phyloP scores from a whole-genome alignment of 371 early-diverging fungal genomes.

The Mucor sp. region DNA sequence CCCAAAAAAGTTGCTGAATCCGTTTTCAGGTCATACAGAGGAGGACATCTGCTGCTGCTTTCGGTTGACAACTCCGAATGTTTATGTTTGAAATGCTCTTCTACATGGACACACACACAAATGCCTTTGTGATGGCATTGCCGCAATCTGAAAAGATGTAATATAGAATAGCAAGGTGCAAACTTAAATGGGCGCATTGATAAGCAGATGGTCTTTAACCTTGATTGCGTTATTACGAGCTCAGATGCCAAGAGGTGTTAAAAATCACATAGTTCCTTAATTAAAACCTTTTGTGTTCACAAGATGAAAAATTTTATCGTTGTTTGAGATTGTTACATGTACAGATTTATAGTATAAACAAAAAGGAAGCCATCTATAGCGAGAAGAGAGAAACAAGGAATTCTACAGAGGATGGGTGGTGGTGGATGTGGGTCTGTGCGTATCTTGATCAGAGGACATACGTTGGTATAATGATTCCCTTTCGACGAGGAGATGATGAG shows the following conservation, averaged over 20 bases:
- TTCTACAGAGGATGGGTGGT: neutral
- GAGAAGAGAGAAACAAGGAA: neutral
- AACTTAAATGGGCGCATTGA: neutral
- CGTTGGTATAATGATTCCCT: neutral
- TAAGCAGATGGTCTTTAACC: neutral
- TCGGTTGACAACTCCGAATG: constrained; percentile 2
- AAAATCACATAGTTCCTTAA: neutral
- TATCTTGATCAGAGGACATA: neutral
- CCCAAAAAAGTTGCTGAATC: neutral
- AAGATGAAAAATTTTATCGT: neutral
- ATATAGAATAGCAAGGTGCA: too few relatives aligned
- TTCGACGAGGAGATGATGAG: neutral
- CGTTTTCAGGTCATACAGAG: neutral
- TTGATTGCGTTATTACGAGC: neutral
- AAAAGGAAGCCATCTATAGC: neutral
- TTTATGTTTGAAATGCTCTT: neutral
- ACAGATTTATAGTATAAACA: neutral
- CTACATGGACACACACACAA: neutral
- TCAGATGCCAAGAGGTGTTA: constrained; percentile 1
- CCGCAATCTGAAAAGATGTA: too few relatives aligned
- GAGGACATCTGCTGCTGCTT: neutral
- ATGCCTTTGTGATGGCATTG: neutral
- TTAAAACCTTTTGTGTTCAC: neutral
- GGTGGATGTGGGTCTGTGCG: neutral
- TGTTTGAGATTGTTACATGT: neutral